phyloP scores from a whole-genome alignment of 805 yeast genomes.

The Candida bentonensis region DNA sequence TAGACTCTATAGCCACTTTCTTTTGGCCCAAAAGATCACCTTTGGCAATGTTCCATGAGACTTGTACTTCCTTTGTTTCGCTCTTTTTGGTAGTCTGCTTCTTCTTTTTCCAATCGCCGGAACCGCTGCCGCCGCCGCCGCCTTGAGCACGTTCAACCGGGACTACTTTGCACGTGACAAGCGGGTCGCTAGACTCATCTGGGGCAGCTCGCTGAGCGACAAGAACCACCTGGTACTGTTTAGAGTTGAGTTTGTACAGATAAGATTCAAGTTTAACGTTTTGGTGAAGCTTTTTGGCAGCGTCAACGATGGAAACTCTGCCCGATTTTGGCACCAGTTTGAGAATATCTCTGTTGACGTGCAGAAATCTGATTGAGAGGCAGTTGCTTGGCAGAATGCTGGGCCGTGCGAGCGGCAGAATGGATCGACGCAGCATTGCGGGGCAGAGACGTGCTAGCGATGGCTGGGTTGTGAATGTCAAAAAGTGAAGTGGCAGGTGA shows the following conservation, averaged over 20 bases:
- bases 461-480: too few species aligned
- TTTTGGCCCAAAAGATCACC: conserved; percentile 21
- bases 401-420: too few species aligned
- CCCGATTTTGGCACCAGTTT: conserved; percentile 12
- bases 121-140: neutral
- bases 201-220: conserved; percentile 8
- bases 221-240: conserved; percentile 8
- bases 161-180: conserved; percentile 13
- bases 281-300: conserved; percentile 6
- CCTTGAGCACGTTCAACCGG: conserved; percentile 2
- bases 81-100: conserved; percentile 5
- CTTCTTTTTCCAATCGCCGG: conserved; percentile 4
- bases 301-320: conserved; percentile 9
- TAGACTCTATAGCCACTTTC: conserved; percentile 18
- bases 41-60: conserved; percentile 21
- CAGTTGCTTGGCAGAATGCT: too few species aligned
- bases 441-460: too few species aligned
- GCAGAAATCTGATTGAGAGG: neutral
- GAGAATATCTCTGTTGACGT: conserved; percentile 9
- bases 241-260: conserved; percentile 4
- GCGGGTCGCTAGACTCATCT: conserved; percentile 10
- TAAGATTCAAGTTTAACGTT: conserved; percentile 5
- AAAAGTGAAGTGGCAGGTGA: too few species aligned
- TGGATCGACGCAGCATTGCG: too few species aligned
- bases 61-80: conserved; percentile 14